Evolutionary conservation across 805 yeast species (phyloP), one percentile per base, ranked within the genome.

Genomic region (Nadsonia fulvescens): DNA sequence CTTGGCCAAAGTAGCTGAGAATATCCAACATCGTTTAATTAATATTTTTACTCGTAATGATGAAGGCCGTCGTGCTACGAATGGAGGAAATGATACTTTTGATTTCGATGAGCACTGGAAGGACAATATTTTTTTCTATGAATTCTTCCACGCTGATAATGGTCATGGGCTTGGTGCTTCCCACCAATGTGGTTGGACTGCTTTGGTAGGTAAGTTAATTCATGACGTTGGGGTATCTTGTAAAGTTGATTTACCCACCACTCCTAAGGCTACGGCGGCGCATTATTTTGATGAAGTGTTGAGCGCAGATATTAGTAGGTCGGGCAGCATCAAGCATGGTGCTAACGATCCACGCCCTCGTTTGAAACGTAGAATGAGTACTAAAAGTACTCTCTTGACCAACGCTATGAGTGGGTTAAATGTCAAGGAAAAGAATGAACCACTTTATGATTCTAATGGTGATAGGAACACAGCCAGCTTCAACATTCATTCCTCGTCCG

Each of bases 131-230:
- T 72, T 76, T 35, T 82, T 78, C 46, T 76, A 67, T 46, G 95
- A 82, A 54, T 82, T 74, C 47, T 82, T 82, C 46, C 91, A 82
- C 42, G 93, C 92, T 37, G 95, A 82, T 46, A 75, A 89, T 2
- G 95, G 95, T 20, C 65, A 93, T 38, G 95, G 94, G 5, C 53
- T 82, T 31, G 95, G 95, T 17, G 81, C 93, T 2, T 70, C 82
- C 27, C 93, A 83, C 55, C 95, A 82, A 54, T 74, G 82, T 58
- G 95, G 95, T 8, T 82, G 95, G 95, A 82, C 94, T 1, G 83
- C 92, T 0, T 60, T 83, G 23, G 89, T 81, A 27, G 92, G 93
- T 22, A 76, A 86, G 51, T 68, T 82, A 66, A 78, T 83, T 43
- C 89, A 77, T 45, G 57, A 83, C 51, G 76, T 77, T 22, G 93